A percentile compares a stretch with the other conserved stretches of the same genome.
phyloP scores from a whole-genome alignment of 306 rosid species.

The Leucaena leucocephala region DNA sequence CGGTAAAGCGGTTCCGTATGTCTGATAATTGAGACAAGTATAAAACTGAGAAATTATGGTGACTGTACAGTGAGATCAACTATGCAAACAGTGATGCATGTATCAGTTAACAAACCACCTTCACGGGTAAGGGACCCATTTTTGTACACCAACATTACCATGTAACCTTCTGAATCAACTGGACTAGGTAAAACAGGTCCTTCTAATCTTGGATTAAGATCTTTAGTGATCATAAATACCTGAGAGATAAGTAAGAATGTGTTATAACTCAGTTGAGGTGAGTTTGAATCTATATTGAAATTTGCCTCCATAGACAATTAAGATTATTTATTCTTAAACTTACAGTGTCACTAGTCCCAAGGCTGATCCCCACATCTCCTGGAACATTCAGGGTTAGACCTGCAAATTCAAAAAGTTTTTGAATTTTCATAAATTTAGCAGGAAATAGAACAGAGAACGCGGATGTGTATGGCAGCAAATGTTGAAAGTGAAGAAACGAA shows the following conservation, averaged over 20 bases:
- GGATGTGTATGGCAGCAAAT: not conserved
- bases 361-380: slow-evolving; percentile 94
- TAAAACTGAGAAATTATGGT: slow-evolving; percentile 30
- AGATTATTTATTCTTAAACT: slow-evolving; percentile 39
- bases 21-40: slow-evolving; percentile 49
- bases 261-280: slow-evolving; percentile 23
- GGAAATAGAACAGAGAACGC: slow-evolving; percentile 1
- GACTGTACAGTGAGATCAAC: not conserved
- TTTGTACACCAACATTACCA: slow-evolving; percentile 96
- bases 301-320: slow-evolving; percentile 4
- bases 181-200: slow-evolving; percentile 96
- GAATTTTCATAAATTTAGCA: slow-evolving; percentile 7
- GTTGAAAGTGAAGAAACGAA: slow-evolving; percentile 23
- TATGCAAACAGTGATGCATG: slow-evolving; percentile 4
- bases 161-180: slow-evolving; percentile 79
- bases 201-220: slow-evolving; percentile 86
- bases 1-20: slow-evolving; percentile 68
- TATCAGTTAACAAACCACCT: slow-evolving; percentile 52
- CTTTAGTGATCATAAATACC: slow-evolving; percentile 86
- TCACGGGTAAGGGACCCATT: slow-evolving; percentile 96
- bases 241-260: slow-evolving; percentile 38
- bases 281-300: slow-evolving; percentile 5
- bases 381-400: slow-evolving; percentile 93
- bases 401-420: slow-evolving; percentile 44
- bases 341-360: slow-evolving; percentile 98